Conservation (phyloP, 2,329 filamentous ascomycete genomes). For the Botrytis sinoallii region DNA sequence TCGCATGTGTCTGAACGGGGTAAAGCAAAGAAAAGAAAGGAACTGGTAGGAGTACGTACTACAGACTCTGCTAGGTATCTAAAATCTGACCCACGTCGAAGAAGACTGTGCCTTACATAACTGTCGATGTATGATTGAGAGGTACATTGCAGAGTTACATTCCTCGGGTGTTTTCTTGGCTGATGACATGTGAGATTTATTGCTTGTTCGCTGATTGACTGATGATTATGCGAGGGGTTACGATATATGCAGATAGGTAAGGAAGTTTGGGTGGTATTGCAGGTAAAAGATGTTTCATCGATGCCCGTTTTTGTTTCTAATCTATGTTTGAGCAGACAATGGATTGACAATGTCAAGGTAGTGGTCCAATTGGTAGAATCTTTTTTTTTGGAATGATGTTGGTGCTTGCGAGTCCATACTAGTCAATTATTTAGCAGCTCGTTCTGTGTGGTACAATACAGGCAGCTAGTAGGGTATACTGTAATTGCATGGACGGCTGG, state of each 20-base stretch:
- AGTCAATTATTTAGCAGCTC: neutral
- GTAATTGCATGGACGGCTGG: neutral
- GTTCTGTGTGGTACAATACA: neutral
- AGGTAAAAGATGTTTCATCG: conserved; percentile 5
- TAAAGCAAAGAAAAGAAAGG: neutral
- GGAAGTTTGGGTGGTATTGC: conserved; percentile 11
- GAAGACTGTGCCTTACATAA: neutral
- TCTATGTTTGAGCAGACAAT: neutral
- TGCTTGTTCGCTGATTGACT: neutral
- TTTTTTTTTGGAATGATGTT: neutral
- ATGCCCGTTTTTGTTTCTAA: neutral
- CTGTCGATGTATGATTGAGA: neutral
- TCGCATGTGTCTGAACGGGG: neutral
- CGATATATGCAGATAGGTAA: conserved; percentile 5
- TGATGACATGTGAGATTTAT: neutral
- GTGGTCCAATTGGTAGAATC: neutral
- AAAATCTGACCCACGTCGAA: conserved; percentile 7
- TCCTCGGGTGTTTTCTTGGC: neutral
- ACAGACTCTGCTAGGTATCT: neutral
- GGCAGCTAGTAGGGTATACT: neutral
- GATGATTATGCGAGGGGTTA: conserved; percentile 16
- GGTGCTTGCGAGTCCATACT: neutral
- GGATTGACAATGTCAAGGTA: neutral
- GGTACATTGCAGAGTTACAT: conserved; percentile 16
- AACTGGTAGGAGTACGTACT: neutral